Evolutionary conservation across 495 filamentous ascomycete species (phyloP).

Genomic region (Penicillium cosmopolitanum): DNA sequence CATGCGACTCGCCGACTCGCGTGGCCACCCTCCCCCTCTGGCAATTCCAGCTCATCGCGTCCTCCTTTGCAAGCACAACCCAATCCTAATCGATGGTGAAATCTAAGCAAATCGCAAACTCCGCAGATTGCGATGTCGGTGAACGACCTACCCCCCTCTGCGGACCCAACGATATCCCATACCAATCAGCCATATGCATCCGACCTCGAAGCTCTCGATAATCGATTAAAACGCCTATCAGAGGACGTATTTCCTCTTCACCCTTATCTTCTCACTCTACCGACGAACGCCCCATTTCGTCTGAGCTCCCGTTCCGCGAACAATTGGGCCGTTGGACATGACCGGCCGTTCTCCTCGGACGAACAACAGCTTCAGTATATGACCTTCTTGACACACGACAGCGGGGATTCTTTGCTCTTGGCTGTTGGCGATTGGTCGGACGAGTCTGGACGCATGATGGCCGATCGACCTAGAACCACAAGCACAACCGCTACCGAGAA

Average conservation of each 20-base stretch:
- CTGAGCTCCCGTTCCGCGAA: slow-evolving; percentile 42
- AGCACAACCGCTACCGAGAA: slow-evolving; percentile 39
- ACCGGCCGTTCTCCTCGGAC: slow-evolving; percentile 48
- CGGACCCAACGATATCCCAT: slow-evolving; percentile 31
- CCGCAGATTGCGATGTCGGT: slow-evolving; percentile 51
- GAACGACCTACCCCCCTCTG: slow-evolving; percentile 41
- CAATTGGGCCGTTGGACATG: slow-evolving; percentile 55
- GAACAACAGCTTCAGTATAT: slow-evolving; percentile 59
- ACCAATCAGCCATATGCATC: slow-evolving; percentile 24
- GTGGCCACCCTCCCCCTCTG: background rate
- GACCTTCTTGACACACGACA: slow-evolving; percentile 55
- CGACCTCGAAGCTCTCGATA: slow-evolving; percentile 42
- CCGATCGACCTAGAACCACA: slow-evolving; percentile 39
- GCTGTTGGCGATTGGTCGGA: slow-evolving; percentile 58
- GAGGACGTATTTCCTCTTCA: slow-evolving; percentile 51
- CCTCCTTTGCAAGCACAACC: background rate
- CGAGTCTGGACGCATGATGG: slow-evolving; percentile 51
- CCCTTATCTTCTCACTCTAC: slow-evolving; percentile 54
- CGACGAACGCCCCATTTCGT: slow-evolving; percentile 47
- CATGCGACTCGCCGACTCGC: slow-evolving; percentile 4
- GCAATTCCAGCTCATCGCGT: background rate
- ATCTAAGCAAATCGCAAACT: slow-evolving; percentile 20
- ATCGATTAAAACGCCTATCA: slow-evolving; percentile 45
- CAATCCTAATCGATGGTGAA: slow-evolving; percentile 23
- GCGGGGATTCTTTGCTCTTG: slow-evolving; percentile 49